Percentiles rank a stretch among this genome's conserved stretches.
Evolutionary conservation across 1,139 yeast species (phyloP).

Genomic region (Arxiozyma bovina): DNA sequence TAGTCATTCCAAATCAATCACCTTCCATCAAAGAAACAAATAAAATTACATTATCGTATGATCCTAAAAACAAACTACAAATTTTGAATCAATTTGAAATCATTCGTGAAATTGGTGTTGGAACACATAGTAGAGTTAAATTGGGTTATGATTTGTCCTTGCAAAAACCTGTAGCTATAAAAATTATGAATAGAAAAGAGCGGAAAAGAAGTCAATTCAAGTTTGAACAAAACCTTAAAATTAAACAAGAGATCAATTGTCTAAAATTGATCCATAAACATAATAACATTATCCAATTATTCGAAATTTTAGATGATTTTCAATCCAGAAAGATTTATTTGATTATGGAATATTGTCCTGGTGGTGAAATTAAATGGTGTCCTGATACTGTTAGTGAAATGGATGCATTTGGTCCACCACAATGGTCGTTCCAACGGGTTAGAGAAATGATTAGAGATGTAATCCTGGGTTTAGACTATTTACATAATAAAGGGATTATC

Average conservation of each 20-base stretch:
- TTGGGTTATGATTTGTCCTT: conserved; percentile 66
- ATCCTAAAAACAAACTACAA: conserved; percentile 76
- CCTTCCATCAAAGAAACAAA: conserved; percentile 51
- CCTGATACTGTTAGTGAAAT: conserved; percentile 34
- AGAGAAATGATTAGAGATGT: conserved; percentile 75
- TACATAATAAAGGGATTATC: conserved; percentile 85
- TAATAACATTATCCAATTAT: conserved; percentile 75
- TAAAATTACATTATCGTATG: conserved; percentile 71
- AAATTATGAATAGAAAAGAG: conserved; percentile 73
- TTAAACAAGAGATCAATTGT: conserved; percentile 92
- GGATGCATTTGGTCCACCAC: conserved; percentile 45
- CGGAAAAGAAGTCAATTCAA: conserved; percentile 13
- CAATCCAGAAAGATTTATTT: conserved; percentile 77
- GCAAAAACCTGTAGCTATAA: conserved; percentile 79
- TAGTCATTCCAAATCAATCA: neutral
- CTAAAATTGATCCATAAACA: conserved; percentile 90
- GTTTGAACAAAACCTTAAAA: conserved; percentile 9
- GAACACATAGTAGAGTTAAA: conserved; percentile 96
- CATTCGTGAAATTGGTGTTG: conserved; percentile 76
- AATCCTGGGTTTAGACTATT: conserved; percentile 80
- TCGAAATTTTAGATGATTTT: conserved; percentile 84
- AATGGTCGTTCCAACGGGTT: conserved; percentile 55
- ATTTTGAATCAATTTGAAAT: conserved; percentile 86
- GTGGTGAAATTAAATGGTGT: conserved; percentile 85
- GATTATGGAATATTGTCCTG: conserved; percentile 81